phyloP scores from a whole-genome alignment of 495 filamentous ascomycete species.

The Aspergillus avenaceus region DNA sequence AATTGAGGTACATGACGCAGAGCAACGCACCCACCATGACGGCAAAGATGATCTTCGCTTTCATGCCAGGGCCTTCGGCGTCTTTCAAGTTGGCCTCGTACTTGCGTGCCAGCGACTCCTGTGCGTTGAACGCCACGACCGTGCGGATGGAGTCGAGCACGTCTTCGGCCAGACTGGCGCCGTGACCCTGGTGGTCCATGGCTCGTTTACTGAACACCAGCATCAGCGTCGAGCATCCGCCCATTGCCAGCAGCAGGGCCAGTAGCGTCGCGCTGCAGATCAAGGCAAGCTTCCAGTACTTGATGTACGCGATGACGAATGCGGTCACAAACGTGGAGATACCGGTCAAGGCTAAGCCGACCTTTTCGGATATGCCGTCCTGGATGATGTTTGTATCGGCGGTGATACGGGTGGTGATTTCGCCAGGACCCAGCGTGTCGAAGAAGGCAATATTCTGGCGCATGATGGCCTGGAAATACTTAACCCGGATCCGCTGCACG shows the following conservation, averaged over 20 bases:
- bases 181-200: conserved; percentile 70
- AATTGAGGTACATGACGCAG: conserved; percentile 77
- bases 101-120: conserved; percentile 77
- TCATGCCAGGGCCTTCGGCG: conserved; percentile 73
- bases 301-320: conserved; percentile 84
- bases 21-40: conserved; percentile 81
- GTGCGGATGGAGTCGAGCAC: conserved; percentile 90
- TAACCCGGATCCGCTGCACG: conserved; percentile 74
- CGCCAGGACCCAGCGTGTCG: conserved; percentile 84
- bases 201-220: conserved; percentile 71
- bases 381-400: conserved; percentile 85
- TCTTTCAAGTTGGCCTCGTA: conserved; percentile 69
- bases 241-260: conserved; percentile 69
- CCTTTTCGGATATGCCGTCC: conserved; percentile 84
- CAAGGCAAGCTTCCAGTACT: conserved; percentile 78
- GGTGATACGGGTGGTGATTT: conserved; percentile 89
- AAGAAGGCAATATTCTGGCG: conserved; percentile 91
- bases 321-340: conserved; percentile 77
- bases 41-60: conserved; percentile 62
- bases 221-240: conserved; percentile 62
- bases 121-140: conserved; percentile 84
- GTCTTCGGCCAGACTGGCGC: conserved; percentile 90
- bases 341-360: conserved; percentile 70
- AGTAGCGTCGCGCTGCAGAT: conserved; percentile 75
- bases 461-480: conserved; percentile 78